Evolutionary conservation across 2,329 filamentous ascomycete species (phyloP), one percentile per base, ranked within the genome.

Genomic region (Calonectria fujianensis): DNA sequence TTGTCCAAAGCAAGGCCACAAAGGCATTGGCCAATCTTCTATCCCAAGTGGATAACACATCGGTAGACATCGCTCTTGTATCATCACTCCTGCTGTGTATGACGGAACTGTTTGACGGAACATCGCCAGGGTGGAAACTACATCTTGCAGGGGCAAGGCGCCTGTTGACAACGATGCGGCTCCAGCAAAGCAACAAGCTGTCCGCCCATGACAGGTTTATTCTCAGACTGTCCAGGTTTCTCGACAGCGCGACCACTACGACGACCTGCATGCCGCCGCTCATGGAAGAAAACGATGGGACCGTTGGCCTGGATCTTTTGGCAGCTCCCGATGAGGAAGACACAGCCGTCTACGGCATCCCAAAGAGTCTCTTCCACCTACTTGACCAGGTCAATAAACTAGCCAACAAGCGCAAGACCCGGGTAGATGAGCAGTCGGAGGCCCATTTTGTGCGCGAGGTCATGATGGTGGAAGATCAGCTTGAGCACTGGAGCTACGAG

Each of bases 101-200:
- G 80, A 86, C 86, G 6, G 86, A 87, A 71, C 76, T 87, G 11
- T 87, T 86, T 29, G 86, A 87, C 69, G 85, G 86, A 50, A 84
- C 85, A 2, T 86, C 85, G 20, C 80, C 83, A 41, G 83, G 84
- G 2, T 87, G 86, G 86, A 85, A 86, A 78, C 82, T 86, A 69
- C 86, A 87, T 71, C 81, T 87, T 24, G 84, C 85, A 68, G 86
- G 85, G 6, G 86, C 85, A n/a, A 85, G 86, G 72, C 79, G 84
- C 3, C 80, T 87, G 5, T 76, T 87, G 10, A 79, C 82, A 4
- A 82, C 85, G 0, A 75, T 84, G 11, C 82, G 81, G 52, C 79
- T 80, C 29, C 79, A 84, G 52, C 76, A 81, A 20, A 80, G 82
- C 20, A 82, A 85, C 31, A 80, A 80, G 52, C 76, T 79, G n/a